Evolutionary conservation across 495 filamentous ascomycete species (phyloP), one percentile per base, ranked within the genome.

Genomic region (Aspergillus cristatus): DNA sequence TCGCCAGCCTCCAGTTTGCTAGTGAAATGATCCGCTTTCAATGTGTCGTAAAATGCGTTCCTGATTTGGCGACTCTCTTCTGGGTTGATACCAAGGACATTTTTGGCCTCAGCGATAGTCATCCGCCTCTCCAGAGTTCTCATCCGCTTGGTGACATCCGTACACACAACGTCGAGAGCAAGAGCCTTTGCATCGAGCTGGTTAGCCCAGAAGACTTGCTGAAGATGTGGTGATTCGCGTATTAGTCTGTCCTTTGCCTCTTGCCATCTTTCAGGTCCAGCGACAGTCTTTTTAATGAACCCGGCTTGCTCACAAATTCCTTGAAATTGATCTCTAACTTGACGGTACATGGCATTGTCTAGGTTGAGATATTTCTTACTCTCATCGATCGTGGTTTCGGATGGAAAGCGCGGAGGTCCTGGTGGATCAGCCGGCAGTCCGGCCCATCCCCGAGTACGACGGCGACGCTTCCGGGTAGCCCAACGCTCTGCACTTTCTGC

Each of bases 141-240:
- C 69, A 88, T 81, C 16, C 79, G 65, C 57, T 91, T 91, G 7
- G 82, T 86, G 33, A 89, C 82, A 55, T 89, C 82, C n/a, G 69
- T 78, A 48, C 81, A 85, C 16, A 91, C 76, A 17, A 85, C 71
- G 58, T 91, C 85, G 6, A 91, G 63, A 1, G 84, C 79, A 35
- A 84, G 70, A 14, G 67, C 63, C 28, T 80, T 79, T n/a, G 65
- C 54, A 34, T 72, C 66, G 28, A 64, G 54, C 29, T 65, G 57
- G 22, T 49, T 60, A 31, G 76, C 40, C 30, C 55, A 58, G 46
- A 89, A 82, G n/a, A 82, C 67, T 2, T 62, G 63, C 30, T 79
- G 73, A 3, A 91, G 70, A 48, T 83, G 79, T 24, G 70, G 62
- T 28, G 71, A 78, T 49, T 81, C 72, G 24, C 73, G 68, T 6